Conservation (phyloP, 1,139 yeast genomes). For the Geotrichum cucujoidarum region DNA sequence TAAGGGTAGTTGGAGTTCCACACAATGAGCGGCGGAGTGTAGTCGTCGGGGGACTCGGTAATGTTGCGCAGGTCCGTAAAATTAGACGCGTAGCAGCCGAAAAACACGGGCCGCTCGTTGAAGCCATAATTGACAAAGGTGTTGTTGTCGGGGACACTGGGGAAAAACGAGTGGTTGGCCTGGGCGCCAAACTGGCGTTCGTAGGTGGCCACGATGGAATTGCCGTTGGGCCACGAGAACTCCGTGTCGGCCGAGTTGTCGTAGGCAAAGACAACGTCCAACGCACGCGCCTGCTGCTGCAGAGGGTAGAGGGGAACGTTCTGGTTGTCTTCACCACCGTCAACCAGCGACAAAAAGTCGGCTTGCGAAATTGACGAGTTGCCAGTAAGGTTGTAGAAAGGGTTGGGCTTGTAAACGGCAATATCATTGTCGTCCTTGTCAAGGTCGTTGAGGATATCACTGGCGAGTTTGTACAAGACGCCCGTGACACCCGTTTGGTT, state of each 20-base stretch:
- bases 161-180: conserved; percentile 51
- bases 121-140: conserved; percentile 49
- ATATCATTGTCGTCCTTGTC: conserved; percentile 48
- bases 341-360: conserved; percentile 60
- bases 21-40: conserved; percentile 65
- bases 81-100: conserved; percentile 19
- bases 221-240: conserved; percentile 65
- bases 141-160: conserved; percentile 73
- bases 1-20: conserved; percentile 77
- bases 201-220: conserved; percentile 56
- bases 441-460: conserved; percentile 29
- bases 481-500: conserved; percentile 52
- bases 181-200: conserved; percentile 45
- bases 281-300: conserved; percentile 61
- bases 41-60: conserved; percentile 15
- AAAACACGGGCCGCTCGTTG: conserved; percentile 40
- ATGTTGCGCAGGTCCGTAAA: conserved; percentile 23
- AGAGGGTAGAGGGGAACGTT: conserved; percentile 76
- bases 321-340: conserved; percentile 84
- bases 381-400: conserved; percentile 46
- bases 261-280: conserved; percentile 76
- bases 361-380: conserved; percentile 32
- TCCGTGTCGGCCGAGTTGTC: conserved; percentile 82
- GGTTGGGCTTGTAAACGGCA: conserved; percentile 72
- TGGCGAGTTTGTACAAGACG: conserved; percentile 43